Evolutionary conservation across 495 filamentous ascomycete genomes (phyloP).

Genomic region (Neurospora pannonica): DNA sequence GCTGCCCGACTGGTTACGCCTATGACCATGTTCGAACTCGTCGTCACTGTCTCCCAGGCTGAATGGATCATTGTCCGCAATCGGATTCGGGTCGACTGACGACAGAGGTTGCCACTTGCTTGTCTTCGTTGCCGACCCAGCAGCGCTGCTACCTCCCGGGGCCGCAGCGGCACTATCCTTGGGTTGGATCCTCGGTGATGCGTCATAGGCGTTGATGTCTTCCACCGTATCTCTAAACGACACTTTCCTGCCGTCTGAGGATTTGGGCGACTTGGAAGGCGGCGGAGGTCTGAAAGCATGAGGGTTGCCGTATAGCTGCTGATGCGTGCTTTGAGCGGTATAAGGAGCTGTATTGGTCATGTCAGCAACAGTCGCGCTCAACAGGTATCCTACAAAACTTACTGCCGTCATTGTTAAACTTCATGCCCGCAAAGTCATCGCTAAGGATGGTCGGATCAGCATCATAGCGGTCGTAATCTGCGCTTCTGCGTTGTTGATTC

Average conservation of each 20-base stretch:
- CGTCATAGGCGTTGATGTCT: slow-evolving; percentile 69
- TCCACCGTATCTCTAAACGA: slow-evolving; percentile 69
- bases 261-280: slow-evolving; percentile 46
- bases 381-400: slow-evolving; percentile 33
- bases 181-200: slow-evolving; percentile 42
- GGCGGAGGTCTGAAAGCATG: slow-evolving; percentile 70
- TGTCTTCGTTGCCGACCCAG: slow-evolving; percentile 40
- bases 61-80: slow-evolving; percentile 89
- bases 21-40: slow-evolving; percentile 53
- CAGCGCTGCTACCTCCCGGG: slow-evolving; percentile 11
- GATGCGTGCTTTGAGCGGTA: slow-evolving; percentile 17
- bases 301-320: slow-evolving; percentile 64
- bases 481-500: slow-evolving; percentile 54
- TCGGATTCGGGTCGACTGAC: slow-evolving; percentile 75
- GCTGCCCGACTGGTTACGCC: slow-evolving; percentile 16
- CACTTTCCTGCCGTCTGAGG: slow-evolving; percentile 58
- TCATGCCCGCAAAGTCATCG: slow-evolving; percentile 86
- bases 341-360: background rate
- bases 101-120: slow-evolving; percentile 98
- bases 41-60: slow-evolving; percentile 94
- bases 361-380: slow-evolving; percentile 6
- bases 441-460: slow-evolving; percentile 85
- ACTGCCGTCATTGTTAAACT: slow-evolving; percentile 63
- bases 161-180: slow-evolving; percentile 11
- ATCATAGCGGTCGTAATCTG: slow-evolving; percentile 84